Conservation (phyloP, 2,329 filamentous ascomycete genomes). For the Pyrenochaeta sp. region DNA sequence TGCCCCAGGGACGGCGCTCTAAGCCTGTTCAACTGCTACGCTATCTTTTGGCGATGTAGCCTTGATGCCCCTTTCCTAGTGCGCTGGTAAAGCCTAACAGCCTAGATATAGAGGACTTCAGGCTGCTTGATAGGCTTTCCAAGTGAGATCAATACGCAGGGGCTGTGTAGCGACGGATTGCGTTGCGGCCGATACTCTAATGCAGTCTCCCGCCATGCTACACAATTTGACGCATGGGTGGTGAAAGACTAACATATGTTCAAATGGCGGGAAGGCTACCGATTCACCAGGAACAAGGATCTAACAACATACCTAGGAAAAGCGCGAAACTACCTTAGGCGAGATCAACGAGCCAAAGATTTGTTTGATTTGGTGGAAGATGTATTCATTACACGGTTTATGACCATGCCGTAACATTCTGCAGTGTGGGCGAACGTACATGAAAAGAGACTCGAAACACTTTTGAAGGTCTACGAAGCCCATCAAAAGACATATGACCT, state of each 20-base stretch:
- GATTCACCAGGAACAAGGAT: neutral
- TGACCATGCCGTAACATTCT: neutral
- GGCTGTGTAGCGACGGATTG: neutral
- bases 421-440: neutral
- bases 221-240: neutral
- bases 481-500: no score
- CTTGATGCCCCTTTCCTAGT: no score
- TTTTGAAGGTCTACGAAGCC: neutral
- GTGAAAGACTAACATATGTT: neutral
- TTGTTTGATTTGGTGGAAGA: neutral
- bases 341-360: neutral
- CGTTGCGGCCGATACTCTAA: neutral
- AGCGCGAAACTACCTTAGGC: no score
- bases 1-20: no score
- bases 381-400: neutral
- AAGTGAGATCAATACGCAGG: neutral
- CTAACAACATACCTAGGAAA: neutral
- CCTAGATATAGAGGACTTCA: neutral
- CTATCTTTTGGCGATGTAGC: no score
- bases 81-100: neutral
- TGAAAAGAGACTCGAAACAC: neutral
- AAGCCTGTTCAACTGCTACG: no score
- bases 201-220: neutral
- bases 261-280: neutral
- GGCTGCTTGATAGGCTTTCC: neutral